These are phyloP conservation scores for Sordariomycetes sp. DNA, from an alignment of 2,329 filamentous ascomycete genomes.

Conservation along the genomic window DNA sequence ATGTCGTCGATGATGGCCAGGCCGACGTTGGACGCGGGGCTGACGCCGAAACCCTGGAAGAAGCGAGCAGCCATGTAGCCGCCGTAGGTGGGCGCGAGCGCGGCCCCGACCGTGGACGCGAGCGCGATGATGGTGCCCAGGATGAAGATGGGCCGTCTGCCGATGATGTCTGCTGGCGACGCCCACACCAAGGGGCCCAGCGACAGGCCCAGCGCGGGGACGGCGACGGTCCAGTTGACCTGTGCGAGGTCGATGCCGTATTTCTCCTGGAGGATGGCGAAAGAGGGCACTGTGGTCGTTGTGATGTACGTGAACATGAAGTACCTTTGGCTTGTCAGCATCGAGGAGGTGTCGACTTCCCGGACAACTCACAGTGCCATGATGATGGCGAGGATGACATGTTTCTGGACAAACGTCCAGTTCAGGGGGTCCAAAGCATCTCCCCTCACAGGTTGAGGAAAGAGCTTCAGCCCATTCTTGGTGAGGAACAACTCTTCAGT, in stretches of 20 bases:
- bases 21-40: constrained; percentile 43
- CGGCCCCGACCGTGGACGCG: constrained; percentile 20
- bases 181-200: constrained; percentile 42
- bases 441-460: constrained; percentile 20
- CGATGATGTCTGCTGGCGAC: constrained; percentile 38
- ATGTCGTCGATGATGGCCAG: constrained; percentile 44
- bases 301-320: constrained; percentile 52
- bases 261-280: constrained; percentile 34
- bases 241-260: constrained; percentile 34
- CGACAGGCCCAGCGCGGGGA: constrained; percentile 38
- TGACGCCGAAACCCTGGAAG: constrained; percentile 47
- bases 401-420: constrained; percentile 37
- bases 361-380: constrained; percentile 36
- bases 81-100: constrained; percentile 24
- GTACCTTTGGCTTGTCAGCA: constrained; percentile 24
- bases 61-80: constrained; percentile 50
- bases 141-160: constrained; percentile 39
- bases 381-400: constrained; percentile 38
- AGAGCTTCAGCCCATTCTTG: constrained; percentile 20
- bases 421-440: constrained; percentile 46
- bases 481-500: constrained; percentile 6
- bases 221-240: constrained; percentile 45
- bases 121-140: constrained; percentile 23
- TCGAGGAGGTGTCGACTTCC: not conserved
- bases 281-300: constrained; percentile 46